A percentile compares a stretch with the other conserved stretches of the same genome.
phyloP scores from a whole-genome alignment of 2,329 filamentous ascomycete genomes.

The Calonectria montana region DNA sequence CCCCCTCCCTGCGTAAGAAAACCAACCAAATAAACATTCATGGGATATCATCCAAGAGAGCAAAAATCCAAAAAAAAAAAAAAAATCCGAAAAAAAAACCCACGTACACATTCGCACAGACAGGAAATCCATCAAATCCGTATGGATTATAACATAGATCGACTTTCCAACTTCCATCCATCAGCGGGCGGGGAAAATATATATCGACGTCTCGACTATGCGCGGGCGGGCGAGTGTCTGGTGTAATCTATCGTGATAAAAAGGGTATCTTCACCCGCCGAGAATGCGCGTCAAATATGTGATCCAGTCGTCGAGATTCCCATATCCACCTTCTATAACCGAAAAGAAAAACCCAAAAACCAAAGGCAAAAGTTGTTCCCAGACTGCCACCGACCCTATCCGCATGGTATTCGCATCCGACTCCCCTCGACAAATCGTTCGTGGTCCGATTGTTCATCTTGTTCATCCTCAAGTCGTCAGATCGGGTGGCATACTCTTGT shows the following conservation, averaged over 20 bases:
- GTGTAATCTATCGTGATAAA: conserved; percentile 22
- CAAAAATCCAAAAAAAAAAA: not conserved
- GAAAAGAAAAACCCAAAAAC: conserved; percentile 1
- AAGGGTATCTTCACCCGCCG: conserved; percentile 21
- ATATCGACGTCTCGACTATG: conserved; percentile 12
- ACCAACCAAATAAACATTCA: conserved; percentile 16
- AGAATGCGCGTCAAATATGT: conserved; percentile 7
- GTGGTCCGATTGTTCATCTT: conserved; percentile 1
- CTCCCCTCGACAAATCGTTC: not conserved
- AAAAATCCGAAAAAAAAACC: not conserved
- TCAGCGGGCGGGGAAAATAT: not conserved
- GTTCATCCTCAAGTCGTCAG: not conserved
- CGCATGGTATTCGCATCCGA: conserved; percentile 1
- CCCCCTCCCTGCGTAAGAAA: not conserved
- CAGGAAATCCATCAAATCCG: conserved; percentile 6
- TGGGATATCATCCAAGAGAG: conserved; percentile 22
- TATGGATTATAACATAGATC: conserved; percentile 1
- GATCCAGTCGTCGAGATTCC: conserved; percentile 14
- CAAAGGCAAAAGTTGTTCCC: conserved; percentile 10
- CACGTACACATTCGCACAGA: not conserved
- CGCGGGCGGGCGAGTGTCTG: conserved; percentile 13
- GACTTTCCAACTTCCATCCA: conserved; percentile 8
- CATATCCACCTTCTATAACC: conserved; percentile 20
- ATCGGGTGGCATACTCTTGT: not conserved
- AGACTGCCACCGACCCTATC: conserved; percentile 6